Base-by-base conservation (phyloP, 768 basidiomycete species). In the Atractiella rhizophila region DNA sequence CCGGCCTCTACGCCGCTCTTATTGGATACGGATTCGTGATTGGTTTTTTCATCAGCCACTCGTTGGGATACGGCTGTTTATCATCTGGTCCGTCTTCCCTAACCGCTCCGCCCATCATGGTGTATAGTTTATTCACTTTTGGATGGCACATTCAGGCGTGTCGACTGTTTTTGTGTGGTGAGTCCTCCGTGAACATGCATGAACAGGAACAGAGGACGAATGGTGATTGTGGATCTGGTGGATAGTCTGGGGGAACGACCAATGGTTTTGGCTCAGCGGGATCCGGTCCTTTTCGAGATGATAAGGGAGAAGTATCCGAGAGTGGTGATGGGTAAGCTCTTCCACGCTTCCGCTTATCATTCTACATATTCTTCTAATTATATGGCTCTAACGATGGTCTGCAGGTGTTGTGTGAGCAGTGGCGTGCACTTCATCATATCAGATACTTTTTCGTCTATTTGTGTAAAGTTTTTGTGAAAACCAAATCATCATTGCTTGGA, bases 1-100 rank as follows among this genome's bases (percentile, higher is more conserved):
- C 12, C 24, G 30, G 21, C 37, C 18, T 48, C 23, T 28, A 42
- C 33, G 37, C 46, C 2, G 46, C 28, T 8, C 6, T 38, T 7
- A 21, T 40, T 11, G 27, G 27, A 16, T 25, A 45, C 41, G 43
- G 43, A 5, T 53, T 55, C 50, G n/a, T 46, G 12, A 38, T 48
- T 11, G 52, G 54, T 26, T 52, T 55, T 47, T 21, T 31, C 15
- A 53, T 55, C 47, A 40, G 41, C 39, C 50, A 53, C 42, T 44
- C 52, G 4, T 37, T 54, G 10, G 47, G 53, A 11, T 48, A 44
- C 31, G 46, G 46, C 18, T 37, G 44, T 16, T 21, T 48, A 4
- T 45, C 43, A 1, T 44, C 46, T 5, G 49, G 46, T 26, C 15
- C 7, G 40, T 40, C 28, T 6, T 23, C 4, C 10, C 10, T 39